A percentile compares a stretch with the other conserved stretches of the same genome.
These are phyloP conservation scores for Caryopteris hybrid DNA, from an alignment of 305 asterid genomes.

Conservation along the genomic window DNA sequence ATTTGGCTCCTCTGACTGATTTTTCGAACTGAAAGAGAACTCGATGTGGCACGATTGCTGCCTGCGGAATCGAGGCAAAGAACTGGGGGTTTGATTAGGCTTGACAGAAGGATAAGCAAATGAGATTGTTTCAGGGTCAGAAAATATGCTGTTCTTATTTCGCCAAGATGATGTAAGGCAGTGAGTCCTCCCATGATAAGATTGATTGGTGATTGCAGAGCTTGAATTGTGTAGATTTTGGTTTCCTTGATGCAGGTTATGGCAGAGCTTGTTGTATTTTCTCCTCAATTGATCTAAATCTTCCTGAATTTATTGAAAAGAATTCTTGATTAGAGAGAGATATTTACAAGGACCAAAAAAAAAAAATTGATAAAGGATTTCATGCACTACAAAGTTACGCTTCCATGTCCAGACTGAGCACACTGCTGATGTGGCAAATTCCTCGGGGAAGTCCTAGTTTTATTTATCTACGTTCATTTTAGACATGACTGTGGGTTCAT, in stretches of 20 bases:
- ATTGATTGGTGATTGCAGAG: constrained; percentile 26
- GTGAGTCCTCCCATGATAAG: constrained; percentile 37
- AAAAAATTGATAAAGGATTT: neutral
- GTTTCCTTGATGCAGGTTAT: constrained; percentile 47
- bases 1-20: constrained; percentile 36
- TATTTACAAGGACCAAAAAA: no score
- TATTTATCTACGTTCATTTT: no score
- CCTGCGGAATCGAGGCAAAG: constrained; percentile 68
- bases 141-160: constrained; percentile 26
- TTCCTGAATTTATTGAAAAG: constrained; percentile 34
- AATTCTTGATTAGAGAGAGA: no score
- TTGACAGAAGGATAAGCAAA: constrained; percentile 34
- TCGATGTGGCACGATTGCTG: constrained; percentile 83
- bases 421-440: no score
- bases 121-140: constrained; percentile 51
- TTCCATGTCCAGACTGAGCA: no score
- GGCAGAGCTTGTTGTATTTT: constrained; percentile 69
- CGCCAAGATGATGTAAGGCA: constrained; percentile 37
- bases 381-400: neutral
- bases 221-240: constrained; percentile 26
- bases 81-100: constrained; percentile 26
- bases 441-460: no score
- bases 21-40: constrained; percentile 55
- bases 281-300: constrained; percentile 49
- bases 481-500: no score